Base-by-base conservation (phyloP, 2,329 filamentous ascomycete genomes). In the Thielaviopsis ethacetica region DNA sequence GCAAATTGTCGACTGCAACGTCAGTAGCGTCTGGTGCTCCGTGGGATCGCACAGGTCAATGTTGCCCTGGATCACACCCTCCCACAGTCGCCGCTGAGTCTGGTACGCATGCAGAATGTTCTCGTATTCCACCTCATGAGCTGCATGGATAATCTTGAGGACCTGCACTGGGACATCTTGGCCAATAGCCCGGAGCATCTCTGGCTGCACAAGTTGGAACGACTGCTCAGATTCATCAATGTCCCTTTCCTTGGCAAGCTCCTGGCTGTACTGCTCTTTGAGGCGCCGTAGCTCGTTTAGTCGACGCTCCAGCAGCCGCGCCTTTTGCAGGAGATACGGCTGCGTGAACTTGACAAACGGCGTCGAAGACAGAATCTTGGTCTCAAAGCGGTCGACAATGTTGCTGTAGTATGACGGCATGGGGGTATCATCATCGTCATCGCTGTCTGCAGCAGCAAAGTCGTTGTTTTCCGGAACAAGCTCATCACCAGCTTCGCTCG, bases 121-220 rank as follows among this genome's bases (percentile, higher is more conserved):
- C 68, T 98, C 91, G 65, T 97, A 96, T 69, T 98, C 93, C 1
- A 91, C 91, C 68, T 96, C 89, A 69, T 97, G 91, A 13, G 96
- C 91, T 22, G 93, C 93, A 68, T 93, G 90, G 6, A 98, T 73
- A 54, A 97, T 89, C 65, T 97, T 91, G 73, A 91, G 90, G 34
- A 96, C 88, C 67, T 95, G 89, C 52, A 83, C 82, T 0, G 91
- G 88, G 3, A 88, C 86, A 65, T 85, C 84, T 57, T 88, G 84
- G 0, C 88, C 83, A 53, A 89, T 83, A 60, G 86, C 80, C 65
- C 95, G 88, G 0, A 98, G 87, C 91, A 97, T 97, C 65, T 95
- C 88, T 0, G 93, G 91, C 62, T 87, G 88, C 63, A 98, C 94
- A 10, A 98, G 79, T 65, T 94, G 85, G 64, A 98, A 98, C 38